These are phyloP conservation scores for Pseudogymnoascus sp. DNA, from an alignment of 2,329 filamentous ascomycete species.

Conservation along the genomic window DNA sequence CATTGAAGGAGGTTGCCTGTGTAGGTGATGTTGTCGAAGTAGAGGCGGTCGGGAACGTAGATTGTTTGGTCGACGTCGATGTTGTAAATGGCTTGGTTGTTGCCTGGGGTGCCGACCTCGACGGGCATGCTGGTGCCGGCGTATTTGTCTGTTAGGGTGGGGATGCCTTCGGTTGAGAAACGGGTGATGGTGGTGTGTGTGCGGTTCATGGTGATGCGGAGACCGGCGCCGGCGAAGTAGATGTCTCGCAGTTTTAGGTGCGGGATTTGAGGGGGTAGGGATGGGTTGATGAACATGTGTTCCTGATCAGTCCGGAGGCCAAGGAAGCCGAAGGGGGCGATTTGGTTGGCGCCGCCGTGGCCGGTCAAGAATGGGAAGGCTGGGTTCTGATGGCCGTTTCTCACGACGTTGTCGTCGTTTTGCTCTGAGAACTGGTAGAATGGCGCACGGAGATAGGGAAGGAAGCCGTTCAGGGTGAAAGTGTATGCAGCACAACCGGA, in stretches of 20 bases:
- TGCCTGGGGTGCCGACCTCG: conserved; percentile 42
- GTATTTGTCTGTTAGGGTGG: conserved; percentile 51
- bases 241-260: conserved; percentile 55
- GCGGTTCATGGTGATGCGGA: conserved; percentile 53
- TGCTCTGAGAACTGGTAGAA: conserved; percentile 70
- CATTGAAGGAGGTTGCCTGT: conserved; percentile 61
- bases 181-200: conserved; percentile 59
- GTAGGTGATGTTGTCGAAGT: conserved; percentile 47
- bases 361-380: conserved; percentile 66
- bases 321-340: conserved; percentile 61
- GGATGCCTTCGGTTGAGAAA: conserved; percentile 33
- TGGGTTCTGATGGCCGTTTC: conserved; percentile 58
- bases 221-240: conserved; percentile 60
- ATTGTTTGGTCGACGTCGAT: conserved; percentile 45
- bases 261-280: conserved; percentile 53
- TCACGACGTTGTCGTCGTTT: conserved; percentile 50
- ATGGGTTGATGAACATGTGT: conserved; percentile 56
- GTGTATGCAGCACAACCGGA: conserved; percentile 64
- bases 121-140: conserved; percentile 50
- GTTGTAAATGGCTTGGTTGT: conserved; percentile 36
- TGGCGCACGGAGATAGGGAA: conserved; percentile 58
- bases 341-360: conserved; percentile 62
- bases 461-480: conserved; percentile 56
- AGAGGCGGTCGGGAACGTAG: conserved; percentile 51
- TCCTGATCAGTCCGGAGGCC: conserved; percentile 56